Conservation (phyloP, 108 stramenopile genomes). For the Cyclotella baltica region DNA sequence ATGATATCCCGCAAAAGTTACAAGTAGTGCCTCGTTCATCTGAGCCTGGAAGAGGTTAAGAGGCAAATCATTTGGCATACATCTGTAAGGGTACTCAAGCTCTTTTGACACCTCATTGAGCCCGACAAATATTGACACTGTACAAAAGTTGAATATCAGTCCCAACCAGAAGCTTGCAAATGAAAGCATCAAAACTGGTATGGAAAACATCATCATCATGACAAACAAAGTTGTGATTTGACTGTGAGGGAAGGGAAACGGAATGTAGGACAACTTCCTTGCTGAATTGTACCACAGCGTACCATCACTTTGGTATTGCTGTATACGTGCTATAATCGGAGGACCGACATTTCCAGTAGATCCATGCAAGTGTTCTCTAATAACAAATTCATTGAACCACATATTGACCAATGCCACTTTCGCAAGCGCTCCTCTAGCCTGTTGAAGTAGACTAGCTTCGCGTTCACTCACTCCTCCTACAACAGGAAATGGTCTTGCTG, state of each 20-base stretch:
- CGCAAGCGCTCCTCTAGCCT: slow-evolving; percentile 74
- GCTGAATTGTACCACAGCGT: slow-evolving; percentile 76
- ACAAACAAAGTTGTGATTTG: slow-evolving; percentile 66
- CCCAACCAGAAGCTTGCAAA: slow-evolving; percentile 47
- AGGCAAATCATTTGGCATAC: slow-evolving; percentile 84
- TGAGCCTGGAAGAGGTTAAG: slow-evolving; percentile 85
- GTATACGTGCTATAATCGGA: slow-evolving; percentile 70
- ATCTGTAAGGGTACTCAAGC: slow-evolving; percentile 77
- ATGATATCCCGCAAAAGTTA: slow-evolving; percentile 77
- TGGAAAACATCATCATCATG: slow-evolving; percentile 51
- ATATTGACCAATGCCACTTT: slow-evolving; percentile 69
- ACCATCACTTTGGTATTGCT: slow-evolving; percentile 72
- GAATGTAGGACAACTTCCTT: slow-evolving; percentile 80
- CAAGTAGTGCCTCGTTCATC: slow-evolving; percentile 76
- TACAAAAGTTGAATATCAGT: slow-evolving; percentile 63
- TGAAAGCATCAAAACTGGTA: slow-evolving; percentile 73
- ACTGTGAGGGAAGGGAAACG: slow-evolving; percentile 82
- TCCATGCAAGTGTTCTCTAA: slow-evolving; percentile 71
- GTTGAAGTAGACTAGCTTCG: slow-evolving; percentile 65
- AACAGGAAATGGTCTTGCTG: slow-evolving; percentile 74
- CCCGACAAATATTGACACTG: slow-evolving; percentile 66
- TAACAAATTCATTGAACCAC: slow-evolving; percentile 81
- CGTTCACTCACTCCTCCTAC: slow-evolving; percentile 75
- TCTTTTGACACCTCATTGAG: slow-evolving; percentile 73
- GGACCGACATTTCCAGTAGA: slow-evolving; percentile 63